A percentile compares a stretch with the other conserved stretches of the same genome.
Conservation (phyloP, 2,329 filamentous ascomycete species). For the Colletotrichum sojae region DNA sequence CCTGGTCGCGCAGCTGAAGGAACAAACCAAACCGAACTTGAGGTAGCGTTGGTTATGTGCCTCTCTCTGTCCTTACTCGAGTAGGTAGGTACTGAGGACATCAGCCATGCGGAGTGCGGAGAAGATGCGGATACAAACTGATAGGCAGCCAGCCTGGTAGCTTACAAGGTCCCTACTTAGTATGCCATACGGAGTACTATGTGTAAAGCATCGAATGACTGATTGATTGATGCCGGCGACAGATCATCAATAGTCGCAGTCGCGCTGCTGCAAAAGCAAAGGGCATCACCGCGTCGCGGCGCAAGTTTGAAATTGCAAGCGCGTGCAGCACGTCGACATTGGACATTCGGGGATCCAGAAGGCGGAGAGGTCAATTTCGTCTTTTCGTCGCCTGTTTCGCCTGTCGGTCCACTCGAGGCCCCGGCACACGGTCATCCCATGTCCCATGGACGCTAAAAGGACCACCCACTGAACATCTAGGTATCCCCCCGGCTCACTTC, state of each 20-base stretch:
- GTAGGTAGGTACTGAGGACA: too few species aligned
- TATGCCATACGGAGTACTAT: too few species aligned
- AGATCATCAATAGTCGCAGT: constrained; percentile 32
- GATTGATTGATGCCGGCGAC: constrained; percentile 4
- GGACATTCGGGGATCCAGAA: constrained; percentile 13
- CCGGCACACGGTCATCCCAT: constrained; percentile 32
- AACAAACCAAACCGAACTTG: too few species aligned
- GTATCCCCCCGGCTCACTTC: too few species aligned
- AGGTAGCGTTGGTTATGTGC: too few species aligned
- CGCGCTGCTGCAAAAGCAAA: constrained; percentile 32
- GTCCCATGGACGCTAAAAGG: constrained; percentile 31
- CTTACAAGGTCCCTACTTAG: too few species aligned
- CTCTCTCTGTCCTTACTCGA: too few species aligned
- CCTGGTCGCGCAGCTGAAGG: background rate
- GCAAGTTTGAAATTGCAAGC: constrained; percentile 34
- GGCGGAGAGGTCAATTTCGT: constrained; percentile 39
- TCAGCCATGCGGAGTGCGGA: too few species aligned
- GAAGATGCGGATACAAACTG: too few species aligned
- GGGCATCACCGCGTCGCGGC: background rate
- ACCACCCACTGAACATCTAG: background rate
- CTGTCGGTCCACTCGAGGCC: constrained; percentile 35
- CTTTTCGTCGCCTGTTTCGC: constrained; percentile 38
- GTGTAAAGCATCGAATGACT: too few species aligned
- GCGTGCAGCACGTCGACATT: constrained; percentile 35
- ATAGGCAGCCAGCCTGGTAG: too few species aligned